phyloP scores from a whole-genome alignment of 345 rosid genomes.

The Eucalyptus cloeziana region DNA sequence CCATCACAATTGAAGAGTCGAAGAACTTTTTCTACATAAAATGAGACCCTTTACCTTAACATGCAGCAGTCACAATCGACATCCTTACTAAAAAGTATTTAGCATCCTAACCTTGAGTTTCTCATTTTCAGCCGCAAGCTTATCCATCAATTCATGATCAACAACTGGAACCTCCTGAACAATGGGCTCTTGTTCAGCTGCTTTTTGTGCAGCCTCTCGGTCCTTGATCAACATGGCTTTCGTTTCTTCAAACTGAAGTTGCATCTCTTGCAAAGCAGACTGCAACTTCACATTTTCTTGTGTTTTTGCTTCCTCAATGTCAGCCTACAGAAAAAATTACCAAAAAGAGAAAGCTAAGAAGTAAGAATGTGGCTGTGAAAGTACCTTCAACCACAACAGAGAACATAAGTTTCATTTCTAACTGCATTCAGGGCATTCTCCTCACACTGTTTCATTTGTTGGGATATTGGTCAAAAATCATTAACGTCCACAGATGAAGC shows the following conservation, averaged over 20 bases:
- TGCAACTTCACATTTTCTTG: constrained; percentile 36
- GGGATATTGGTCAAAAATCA: not conserved
- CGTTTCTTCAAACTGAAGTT: constrained; percentile 55
- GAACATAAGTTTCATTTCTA: not conserved
- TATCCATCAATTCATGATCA: constrained; percentile 47
- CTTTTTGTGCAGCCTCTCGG: constrained; percentile 20
- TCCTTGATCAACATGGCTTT: constrained; percentile 38
- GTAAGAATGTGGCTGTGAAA: not conserved
- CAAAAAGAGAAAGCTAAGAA: not conserved
- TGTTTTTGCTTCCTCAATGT: constrained; percentile 50
- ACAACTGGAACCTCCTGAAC: constrained; percentile 49
- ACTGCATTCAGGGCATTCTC: not conserved
- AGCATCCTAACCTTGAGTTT: constrained; percentile 53
- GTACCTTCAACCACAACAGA: not conserved
- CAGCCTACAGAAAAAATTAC: constrained; percentile 36
- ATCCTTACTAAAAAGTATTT: not conserved
- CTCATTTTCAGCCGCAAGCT: constrained; percentile 69
- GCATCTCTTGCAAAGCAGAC: constrained; percentile 33
- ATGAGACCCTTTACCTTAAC: not conserved
- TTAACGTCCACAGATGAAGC: not conserved
- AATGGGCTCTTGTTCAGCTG: constrained; percentile 21
- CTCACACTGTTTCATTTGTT: not conserved
- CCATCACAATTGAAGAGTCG: not conserved
- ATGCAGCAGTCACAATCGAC: not conserved
- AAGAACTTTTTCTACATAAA: not conserved